phyloP scores from a whole-genome alignment of 768 basidiomycete species.

The Mycena vitilis region DNA sequence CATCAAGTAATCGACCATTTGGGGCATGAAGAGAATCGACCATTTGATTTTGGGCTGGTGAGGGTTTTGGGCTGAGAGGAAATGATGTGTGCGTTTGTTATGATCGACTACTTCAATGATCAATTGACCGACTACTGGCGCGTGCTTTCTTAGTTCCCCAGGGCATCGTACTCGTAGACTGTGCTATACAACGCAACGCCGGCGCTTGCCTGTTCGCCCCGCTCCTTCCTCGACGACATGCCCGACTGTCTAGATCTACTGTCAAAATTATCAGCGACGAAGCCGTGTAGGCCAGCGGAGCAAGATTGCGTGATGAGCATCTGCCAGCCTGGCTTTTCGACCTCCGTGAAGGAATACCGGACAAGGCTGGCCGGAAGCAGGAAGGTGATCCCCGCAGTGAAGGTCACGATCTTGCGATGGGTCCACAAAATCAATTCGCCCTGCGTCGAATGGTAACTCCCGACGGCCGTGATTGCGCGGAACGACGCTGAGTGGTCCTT shows the following conservation, averaged over 20 bases:
- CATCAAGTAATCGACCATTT: too few species aligned
- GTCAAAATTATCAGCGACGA: neutral
- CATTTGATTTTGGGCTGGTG: too few species aligned
- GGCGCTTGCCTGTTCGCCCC: neutral
- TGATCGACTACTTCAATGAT: too few species aligned
- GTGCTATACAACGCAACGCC: neutral
- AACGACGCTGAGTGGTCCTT: neutral
- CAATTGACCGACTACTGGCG: too few species aligned
- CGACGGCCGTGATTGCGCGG: neutral
- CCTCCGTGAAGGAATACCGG: neutral
- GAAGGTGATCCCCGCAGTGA: neutral
- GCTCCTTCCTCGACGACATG: neutral
- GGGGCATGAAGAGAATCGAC: too few species aligned
- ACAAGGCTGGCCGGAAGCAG: neutral
- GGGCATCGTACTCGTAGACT: neutral
- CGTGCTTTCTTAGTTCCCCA: too few species aligned
- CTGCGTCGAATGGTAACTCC: neutral
- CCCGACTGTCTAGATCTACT: too few species aligned
- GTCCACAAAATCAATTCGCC: constrained; percentile 1
- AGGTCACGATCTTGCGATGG: neutral
- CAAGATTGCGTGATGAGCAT: constrained; percentile 1
- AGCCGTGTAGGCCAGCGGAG: neutral
- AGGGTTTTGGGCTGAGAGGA: too few species aligned
- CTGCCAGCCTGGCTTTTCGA: neutral
- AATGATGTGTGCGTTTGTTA: too few species aligned